Conservation (phyloP, 345 rosid genomes). For the Eucalyptus tenuipes region DNA sequence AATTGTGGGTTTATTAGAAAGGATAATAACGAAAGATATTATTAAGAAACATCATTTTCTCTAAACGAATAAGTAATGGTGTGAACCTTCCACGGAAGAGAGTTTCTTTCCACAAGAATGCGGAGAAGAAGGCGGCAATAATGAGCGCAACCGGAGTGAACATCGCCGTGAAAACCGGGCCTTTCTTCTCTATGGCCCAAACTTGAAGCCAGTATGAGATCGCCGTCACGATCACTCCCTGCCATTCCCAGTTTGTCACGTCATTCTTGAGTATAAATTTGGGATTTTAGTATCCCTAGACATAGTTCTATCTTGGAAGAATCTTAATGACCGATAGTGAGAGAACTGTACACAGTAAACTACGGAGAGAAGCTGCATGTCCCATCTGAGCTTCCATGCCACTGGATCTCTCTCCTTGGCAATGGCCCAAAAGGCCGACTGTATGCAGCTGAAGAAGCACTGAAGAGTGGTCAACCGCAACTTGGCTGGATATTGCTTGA, state of each 20-base stretch:
- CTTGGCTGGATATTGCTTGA: constrained; percentile 68
- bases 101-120: constrained; percentile 56
- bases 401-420: constrained; percentile 46
- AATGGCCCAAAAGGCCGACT: constrained; percentile 53
- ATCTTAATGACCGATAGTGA: background rate
- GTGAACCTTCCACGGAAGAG: constrained; percentile 58
- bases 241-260: background rate
- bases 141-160: constrained; percentile 80
- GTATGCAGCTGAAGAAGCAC: constrained; percentile 67
- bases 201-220: constrained; percentile 79
- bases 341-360: constrained; percentile 56
- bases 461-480: constrained; percentile 58
- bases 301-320: background rate
- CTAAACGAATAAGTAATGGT: no score
- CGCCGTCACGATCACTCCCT: constrained; percentile 72
- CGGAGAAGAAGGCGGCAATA: constrained; percentile 55
- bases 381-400: constrained; percentile 72
- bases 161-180: constrained; percentile 70
- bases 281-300: background rate
- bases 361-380: constrained; percentile 58
- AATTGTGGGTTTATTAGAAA: background rate
- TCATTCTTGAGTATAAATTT: background rate
- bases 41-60: background rate
- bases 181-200: constrained; percentile 79
- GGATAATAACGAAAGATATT: background rate